phyloP scores from a whole-genome alignment of 495 filamentous ascomycete species.

The Hypoxylon fragiforme region DNA sequence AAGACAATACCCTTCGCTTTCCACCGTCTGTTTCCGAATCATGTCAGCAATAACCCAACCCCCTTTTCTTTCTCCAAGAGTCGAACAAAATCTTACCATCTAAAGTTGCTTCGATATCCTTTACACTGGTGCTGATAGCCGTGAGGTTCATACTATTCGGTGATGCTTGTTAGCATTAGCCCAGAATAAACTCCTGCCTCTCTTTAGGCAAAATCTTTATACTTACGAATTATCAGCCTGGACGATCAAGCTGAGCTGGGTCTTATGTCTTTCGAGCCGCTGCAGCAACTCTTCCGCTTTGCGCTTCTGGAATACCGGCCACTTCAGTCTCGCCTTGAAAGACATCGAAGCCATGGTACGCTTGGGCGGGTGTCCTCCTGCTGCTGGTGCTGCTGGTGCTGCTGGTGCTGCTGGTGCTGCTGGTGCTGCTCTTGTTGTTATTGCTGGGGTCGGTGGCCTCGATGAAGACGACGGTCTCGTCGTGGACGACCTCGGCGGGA shows the following conservation, averaged over 20 bases:
- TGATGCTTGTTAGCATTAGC: not conserved
- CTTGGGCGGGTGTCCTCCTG: no score
- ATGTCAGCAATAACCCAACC: not conserved
- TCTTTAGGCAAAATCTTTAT: no score
- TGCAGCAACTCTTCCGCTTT: slow-evolving; percentile 22
- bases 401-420: no score
- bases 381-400: no score
- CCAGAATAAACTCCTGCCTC: no score
- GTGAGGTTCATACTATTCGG: slow-evolving; percentile 16
- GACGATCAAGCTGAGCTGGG: slow-evolving; percentile 8
- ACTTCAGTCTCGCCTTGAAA: slow-evolving; percentile 9
- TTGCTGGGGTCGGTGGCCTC: no score
- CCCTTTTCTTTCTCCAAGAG: no score
- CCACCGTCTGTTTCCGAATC: slow-evolving; percentile 2
- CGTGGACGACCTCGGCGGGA: not conserved
- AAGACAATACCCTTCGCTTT: slow-evolving; percentile 16
- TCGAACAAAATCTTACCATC: slow-evolving; percentile 9
- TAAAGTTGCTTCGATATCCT: slow-evolving; percentile 17
- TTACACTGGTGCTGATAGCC: slow-evolving; percentile 1
- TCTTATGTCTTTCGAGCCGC: slow-evolving; percentile 10
- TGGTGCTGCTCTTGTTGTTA: no score
- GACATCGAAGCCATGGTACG: not conserved
- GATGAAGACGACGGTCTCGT: not conserved
- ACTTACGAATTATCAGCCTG: slow-evolving; percentile 18
- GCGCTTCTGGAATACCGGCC: slow-evolving; percentile 8